Evolutionary conservation across 1,284 basidiomycete genomes (phyloP).

Genomic region (Fistulina hepatica): DNA sequence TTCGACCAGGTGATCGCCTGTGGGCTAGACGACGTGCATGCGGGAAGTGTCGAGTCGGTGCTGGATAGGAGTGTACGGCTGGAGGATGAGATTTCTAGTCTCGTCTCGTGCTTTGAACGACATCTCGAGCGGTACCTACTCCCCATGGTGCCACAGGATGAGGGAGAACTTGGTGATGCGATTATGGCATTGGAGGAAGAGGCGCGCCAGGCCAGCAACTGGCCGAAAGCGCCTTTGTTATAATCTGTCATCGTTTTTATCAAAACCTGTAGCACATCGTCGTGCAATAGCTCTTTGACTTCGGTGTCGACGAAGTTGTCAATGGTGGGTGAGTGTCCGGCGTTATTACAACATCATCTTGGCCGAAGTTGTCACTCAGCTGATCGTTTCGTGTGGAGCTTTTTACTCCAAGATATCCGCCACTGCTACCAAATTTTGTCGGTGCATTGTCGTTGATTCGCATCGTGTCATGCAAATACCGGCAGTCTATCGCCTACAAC

Average conservation of each 20-base stretch:
- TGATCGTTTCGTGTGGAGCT: no score
- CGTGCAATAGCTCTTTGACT: no score
- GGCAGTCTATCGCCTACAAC: no score
- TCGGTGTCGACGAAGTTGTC: no score
- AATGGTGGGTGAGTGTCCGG: no score
- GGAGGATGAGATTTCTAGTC: conserved; percentile 38
- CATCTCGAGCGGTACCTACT: conserved; percentile 46
- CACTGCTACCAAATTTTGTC: no score
- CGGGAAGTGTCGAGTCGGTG: conserved; percentile 51
- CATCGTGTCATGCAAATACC: no score
- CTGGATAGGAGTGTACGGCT: conserved; percentile 30
- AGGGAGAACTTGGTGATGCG: conserved; percentile 41
- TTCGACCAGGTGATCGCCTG: conserved; percentile 88
- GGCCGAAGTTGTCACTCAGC: no score
- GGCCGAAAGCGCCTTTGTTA: neutral
- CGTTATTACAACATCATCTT: no score
- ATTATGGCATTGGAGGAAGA: conserved; percentile 37
- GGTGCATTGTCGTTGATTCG: no score
- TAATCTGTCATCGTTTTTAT: conserved; percentile 3
- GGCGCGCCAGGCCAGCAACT: conserved; percentile 15
- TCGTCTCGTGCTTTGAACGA: conserved; percentile 43
- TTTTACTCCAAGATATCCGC: no score
- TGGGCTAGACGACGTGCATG: conserved; percentile 79
- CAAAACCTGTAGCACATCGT: no score
- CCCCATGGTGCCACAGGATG: conserved; percentile 32